These are phyloP conservation scores for Bocquillonia castaneifolia DNA, from an alignment of 441 rosid species.

Conservation along the genomic window DNA sequence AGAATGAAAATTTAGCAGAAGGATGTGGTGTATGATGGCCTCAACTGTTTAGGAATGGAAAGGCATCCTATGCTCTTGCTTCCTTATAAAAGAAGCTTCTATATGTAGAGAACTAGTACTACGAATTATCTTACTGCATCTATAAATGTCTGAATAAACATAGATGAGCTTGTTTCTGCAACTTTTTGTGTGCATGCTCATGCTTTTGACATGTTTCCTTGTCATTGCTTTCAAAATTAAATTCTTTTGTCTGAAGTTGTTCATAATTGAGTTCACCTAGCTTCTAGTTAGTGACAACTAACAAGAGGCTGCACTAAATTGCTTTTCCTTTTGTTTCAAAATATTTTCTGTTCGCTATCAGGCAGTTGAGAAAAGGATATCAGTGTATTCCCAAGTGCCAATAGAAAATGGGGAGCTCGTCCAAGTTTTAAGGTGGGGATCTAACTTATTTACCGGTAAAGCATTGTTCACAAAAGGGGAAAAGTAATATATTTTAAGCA, in stretches of 20 bases:
- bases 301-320: slow-evolving; percentile 8
- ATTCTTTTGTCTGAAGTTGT: neutral
- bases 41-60: neutral
- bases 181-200: neutral
- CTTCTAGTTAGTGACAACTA: neutral
- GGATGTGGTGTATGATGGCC: neutral
- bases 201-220: neutral
- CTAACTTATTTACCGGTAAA: slow-evolving; percentile 23
- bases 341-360: slow-evolving; percentile 26
- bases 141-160: neutral
- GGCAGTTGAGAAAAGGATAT: slow-evolving; percentile 89
- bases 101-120: neutral
- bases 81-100: neutral
- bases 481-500: slow-evolving; percentile 33
- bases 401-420: slow-evolving; percentile 87
- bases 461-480: slow-evolving; percentile 25
- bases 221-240: slow-evolving; percentile 2
- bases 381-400: slow-evolving; percentile 92
- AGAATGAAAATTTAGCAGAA: neutral
- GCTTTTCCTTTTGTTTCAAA: slow-evolving; percentile 7
- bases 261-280: neutral
- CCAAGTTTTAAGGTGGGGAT: slow-evolving; percentile 78
- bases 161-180: neutral
- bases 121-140: neutral
- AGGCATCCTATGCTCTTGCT: neutral